These are phyloP conservation scores for Leccinum sublutescens DNA, from an alignment of 768 basidiomycete species.

Conservation along the genomic window DNA sequence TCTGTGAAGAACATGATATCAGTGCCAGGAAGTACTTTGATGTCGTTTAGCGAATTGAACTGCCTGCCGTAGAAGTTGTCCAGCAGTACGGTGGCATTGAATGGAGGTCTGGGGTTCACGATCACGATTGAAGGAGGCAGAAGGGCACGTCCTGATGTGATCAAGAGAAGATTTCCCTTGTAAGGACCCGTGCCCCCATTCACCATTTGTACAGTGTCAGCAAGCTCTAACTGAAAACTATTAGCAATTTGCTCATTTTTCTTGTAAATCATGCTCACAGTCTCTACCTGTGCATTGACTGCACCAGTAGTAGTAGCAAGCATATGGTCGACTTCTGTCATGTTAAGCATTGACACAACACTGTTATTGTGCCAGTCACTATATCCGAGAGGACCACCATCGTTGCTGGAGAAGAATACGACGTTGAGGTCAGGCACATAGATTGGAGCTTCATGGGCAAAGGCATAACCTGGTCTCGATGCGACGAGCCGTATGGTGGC, in stretches of 20 bases:
- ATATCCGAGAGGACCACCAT: slow-evolving; percentile 62
- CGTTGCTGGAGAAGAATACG: slow-evolving; percentile 71
- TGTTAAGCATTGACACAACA: slow-evolving; percentile 56
- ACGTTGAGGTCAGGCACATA: slow-evolving; percentile 62
- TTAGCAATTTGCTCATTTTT: not conserved
- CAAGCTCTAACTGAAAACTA: slow-evolving; percentile 49
- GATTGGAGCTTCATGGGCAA: slow-evolving; percentile 79
- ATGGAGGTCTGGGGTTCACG: slow-evolving; percentile 61
- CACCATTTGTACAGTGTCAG: slow-evolving; percentile 64
- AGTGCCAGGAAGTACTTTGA: slow-evolving; percentile 67
- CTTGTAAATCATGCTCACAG: slow-evolving; percentile 24
- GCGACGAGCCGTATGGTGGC: slow-evolving; percentile 63
- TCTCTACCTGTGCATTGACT: slow-evolving; percentile 52
- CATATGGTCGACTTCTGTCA: slow-evolving; percentile 53
- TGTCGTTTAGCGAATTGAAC: slow-evolving; percentile 82
- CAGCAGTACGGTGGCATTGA: slow-evolving; percentile 66
- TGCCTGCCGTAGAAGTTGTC: slow-evolving; percentile 81
- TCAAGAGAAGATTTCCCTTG: slow-evolving; percentile 55
- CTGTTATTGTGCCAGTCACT: slow-evolving; percentile 67
- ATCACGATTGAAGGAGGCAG: slow-evolving; percentile 61
- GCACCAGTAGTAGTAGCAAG: slow-evolving; percentile 34
- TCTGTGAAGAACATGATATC: slow-evolving; percentile 79
- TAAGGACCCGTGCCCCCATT: slow-evolving; percentile 68
- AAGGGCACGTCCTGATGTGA: slow-evolving; percentile 63
- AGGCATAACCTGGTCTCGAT: slow-evolving; percentile 60